Evolutionary conservation across 2,329 filamentous ascomycete species (phyloP).

Genomic region (Curvularia lunata): DNA sequence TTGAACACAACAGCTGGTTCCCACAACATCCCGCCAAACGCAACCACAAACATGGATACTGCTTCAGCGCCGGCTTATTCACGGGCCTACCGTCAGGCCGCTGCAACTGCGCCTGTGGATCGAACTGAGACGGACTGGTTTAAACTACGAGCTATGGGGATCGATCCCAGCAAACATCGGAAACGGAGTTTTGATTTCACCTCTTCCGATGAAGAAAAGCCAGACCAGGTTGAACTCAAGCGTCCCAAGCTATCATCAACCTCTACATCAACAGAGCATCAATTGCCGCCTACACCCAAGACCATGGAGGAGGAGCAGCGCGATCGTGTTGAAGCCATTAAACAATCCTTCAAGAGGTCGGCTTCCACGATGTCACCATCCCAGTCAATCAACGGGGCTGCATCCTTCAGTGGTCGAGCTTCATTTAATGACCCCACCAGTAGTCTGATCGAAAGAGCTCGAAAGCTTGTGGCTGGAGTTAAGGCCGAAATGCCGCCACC

Average conservation of each 20-base stretch:
- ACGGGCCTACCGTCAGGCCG: conserved; percentile 29
- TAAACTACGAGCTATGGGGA: conserved; percentile 56
- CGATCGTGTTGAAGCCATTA: conserved; percentile 32
- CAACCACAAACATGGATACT: conserved; percentile 9
- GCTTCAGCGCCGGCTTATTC: conserved; percentile 28
- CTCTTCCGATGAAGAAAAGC: conserved; percentile 32
- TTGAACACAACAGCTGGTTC: background rate
- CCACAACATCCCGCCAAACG: conserved; percentile 9
- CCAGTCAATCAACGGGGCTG: conserved; percentile 13
- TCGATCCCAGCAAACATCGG: conserved; percentile 47
- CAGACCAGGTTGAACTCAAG: conserved; percentile 28
- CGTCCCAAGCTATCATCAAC: conserved; percentile 25
- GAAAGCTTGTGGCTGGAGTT: conserved; percentile 11
- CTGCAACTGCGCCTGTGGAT: conserved; percentile 42
- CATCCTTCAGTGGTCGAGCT: conserved; percentile 18
- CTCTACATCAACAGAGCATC: conserved; percentile 14
- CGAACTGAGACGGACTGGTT: conserved; percentile 60
- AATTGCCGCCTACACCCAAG: conserved; percentile 8
- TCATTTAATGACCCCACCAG: conserved; percentile 14
- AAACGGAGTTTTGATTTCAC: conserved; percentile 41
- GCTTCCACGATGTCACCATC: conserved; percentile 18
- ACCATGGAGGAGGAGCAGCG: conserved; percentile 30
- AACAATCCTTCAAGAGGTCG: conserved; percentile 23
- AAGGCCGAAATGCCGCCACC: conserved; percentile 11
- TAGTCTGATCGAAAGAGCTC: conserved; percentile 23